Percentiles rank a stretch among this genome's conserved stretches.
Conservation (phyloP, 169 alveolate genomes). For the Plasmodium billcollinsi region DNA sequence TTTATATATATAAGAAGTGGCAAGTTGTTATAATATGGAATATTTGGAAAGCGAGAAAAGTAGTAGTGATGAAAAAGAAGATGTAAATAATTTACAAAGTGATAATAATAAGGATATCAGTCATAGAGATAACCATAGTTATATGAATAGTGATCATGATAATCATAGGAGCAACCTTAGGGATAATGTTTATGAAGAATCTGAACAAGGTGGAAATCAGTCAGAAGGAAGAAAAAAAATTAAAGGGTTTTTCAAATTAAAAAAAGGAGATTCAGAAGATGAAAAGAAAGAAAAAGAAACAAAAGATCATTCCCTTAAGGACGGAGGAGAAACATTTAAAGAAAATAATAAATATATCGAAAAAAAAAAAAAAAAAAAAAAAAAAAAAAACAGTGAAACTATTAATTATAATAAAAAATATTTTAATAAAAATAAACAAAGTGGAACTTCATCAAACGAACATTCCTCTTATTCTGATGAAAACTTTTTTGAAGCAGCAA, state of each 20-base stretch:
- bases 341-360: neutral
- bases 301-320: neutral
- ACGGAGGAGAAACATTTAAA: neutral
- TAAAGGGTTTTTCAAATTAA: neutral
- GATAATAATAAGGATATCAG: neutral
- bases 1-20: too few species aligned
- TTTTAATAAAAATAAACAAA: constrained; percentile 1
- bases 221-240: neutral
- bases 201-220: neutral
- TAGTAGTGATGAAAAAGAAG: neutral
- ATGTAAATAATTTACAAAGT: neutral
- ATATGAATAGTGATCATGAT: neutral
- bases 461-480: constrained; percentile 35
- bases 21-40: too few species aligned
- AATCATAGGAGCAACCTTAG: neutral
- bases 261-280: neutral
- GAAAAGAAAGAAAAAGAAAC: neutral
- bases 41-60: neutral
- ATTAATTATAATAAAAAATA: constrained; percentile 11
- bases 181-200: neutral
- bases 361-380: neutral
- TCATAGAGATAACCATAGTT: neutral
- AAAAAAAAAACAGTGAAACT: neutral
- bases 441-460: neutral
- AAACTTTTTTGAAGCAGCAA: constrained; percentile 46